A percentile compares a stretch with the other conserved stretches of the same genome.
Evolutionary conservation across 257 asterid species (phyloP).

Genomic region (Petunia secreta): DNA sequence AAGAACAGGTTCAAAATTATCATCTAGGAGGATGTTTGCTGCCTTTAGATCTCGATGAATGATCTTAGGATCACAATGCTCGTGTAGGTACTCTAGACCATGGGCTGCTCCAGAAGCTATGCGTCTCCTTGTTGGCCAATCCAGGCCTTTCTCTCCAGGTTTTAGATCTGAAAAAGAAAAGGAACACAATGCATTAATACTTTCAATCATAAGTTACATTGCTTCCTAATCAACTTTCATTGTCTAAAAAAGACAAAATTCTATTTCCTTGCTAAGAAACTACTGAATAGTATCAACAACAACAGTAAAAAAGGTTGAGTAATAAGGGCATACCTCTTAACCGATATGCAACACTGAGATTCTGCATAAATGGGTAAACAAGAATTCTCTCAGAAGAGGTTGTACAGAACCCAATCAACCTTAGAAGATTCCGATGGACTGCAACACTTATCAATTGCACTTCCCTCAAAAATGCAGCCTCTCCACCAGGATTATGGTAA

Average conservation of each 20-base stretch:
- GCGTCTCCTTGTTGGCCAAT: slow-evolving; percentile 73
- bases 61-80: slow-evolving; percentile 84
- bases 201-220: neutral
- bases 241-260: neutral
- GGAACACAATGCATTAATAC: neutral
- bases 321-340: slow-evolving; percentile 57
- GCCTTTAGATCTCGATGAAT: slow-evolving; percentile 93
- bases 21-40: slow-evolving; percentile 82
- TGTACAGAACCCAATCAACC: slow-evolving; percentile 77
- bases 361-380: slow-evolving; percentile 89
- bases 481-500: slow-evolving; percentile 85
- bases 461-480: slow-evolving; percentile 83
- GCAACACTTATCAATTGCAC: slow-evolving; percentile 83
- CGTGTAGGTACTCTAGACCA: slow-evolving; percentile 93
- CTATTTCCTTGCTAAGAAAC: neutral
- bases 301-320: neutral
- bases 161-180: slow-evolving; percentile 51
- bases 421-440: slow-evolving; percentile 79
- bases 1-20: slow-evolving; percentile 76
- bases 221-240: neutral
- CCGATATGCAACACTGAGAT: slow-evolving; percentile 87
- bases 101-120: slow-evolving; percentile 91
- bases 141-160: slow-evolving; percentile 77
- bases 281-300: neutral
- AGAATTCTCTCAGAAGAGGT: slow-evolving; percentile 78